Conservation (phyloP, 1,139 yeast species). For the Protomyces macrosporus region DNA sequence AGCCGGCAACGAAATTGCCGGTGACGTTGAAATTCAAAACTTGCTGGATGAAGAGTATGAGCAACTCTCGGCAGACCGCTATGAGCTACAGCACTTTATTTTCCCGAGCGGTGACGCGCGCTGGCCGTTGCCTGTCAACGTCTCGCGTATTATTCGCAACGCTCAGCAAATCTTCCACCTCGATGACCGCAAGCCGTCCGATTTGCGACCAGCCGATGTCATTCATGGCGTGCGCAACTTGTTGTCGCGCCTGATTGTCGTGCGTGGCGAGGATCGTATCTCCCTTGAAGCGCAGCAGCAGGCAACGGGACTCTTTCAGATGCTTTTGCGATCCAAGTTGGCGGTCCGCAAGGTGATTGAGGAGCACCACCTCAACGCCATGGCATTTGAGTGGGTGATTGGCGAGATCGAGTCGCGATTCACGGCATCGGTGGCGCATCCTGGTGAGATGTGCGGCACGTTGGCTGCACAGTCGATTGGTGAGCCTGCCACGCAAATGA, state of each 20-base stretch:
- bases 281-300: constrained; percentile 83
- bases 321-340: constrained; percentile 84
- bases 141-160: constrained; percentile 93
- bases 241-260: constrained; percentile 61
- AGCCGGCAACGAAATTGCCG: constrained; percentile 83
- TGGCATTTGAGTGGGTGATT: constrained; percentile 91
- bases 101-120: constrained; percentile 83
- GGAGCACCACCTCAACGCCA: constrained; percentile 76
- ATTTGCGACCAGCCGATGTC: constrained; percentile 76
- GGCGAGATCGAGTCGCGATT: constrained; percentile 93
- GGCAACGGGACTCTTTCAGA: constrained; percentile 85
- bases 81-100: constrained; percentile 66
- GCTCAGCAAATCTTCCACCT: constrained; percentile 96
- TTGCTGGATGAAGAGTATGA: constrained; percentile 76
- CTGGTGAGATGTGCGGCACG: constrained; percentile 99
- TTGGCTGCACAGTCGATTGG: constrained; percentile 99
- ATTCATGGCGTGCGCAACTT: constrained; percentile 67
- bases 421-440: constrained; percentile 87
- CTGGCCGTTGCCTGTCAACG: constrained; percentile 97
- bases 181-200: constrained; percentile 85
- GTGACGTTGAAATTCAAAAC: constrained; percentile 79
- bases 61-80: constrained; percentile 72
- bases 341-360: constrained; percentile 87
- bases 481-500: constrained; percentile 99
- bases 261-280: constrained; percentile 75